Percentiles rank a stretch among this genome's conserved stretches.
Conservation (phyloP, 495 filamentous ascomycete species). For the Xylaria bambusicola region DNA sequence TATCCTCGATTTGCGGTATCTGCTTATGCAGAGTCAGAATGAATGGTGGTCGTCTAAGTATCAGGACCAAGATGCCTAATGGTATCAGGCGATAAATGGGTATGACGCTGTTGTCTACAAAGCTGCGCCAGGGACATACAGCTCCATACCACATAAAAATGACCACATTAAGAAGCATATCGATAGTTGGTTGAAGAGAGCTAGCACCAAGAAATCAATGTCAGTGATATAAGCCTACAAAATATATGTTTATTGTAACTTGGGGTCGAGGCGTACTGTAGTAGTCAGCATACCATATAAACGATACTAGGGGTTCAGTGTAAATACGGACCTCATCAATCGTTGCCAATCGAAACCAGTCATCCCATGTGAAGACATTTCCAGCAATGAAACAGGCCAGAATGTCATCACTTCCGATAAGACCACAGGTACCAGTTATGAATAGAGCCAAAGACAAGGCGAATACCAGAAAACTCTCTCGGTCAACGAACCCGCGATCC, state of each 20-base stretch:
- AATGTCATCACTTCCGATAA: slow-evolving; percentile 90
- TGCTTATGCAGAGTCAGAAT: slow-evolving; percentile 71
- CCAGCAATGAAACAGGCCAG: slow-evolving; percentile 93
- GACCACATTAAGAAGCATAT: slow-evolving; percentile 74
- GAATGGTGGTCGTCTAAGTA: slow-evolving; percentile 77
- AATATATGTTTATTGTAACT: neutral
- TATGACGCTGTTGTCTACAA: slow-evolving; percentile 67
- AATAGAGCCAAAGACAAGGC: slow-evolving; percentile 62
- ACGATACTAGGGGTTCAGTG: neutral
- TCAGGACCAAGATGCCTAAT: slow-evolving; percentile 76
- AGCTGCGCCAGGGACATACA: slow-evolving; percentile 78
- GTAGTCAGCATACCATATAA: slow-evolving; percentile 5
- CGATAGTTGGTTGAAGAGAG: slow-evolving; percentile 85
- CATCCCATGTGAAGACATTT: slow-evolving; percentile 86
- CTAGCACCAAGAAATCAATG: slow-evolving; percentile 1
- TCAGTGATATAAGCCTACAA: neutral
- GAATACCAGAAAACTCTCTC: slow-evolving; percentile 87
- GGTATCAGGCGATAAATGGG: slow-evolving; percentile 76
- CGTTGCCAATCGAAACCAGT: slow-evolving; percentile 91
- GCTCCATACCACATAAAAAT: slow-evolving; percentile 91
- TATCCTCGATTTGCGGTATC: slow-evolving; percentile 69
- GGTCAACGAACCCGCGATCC: slow-evolving; percentile 78
- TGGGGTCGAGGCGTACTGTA: slow-evolving; percentile 7
- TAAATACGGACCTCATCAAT: slow-evolving; percentile 62
- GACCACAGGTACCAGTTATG: slow-evolving; percentile 80